These are phyloP conservation scores for Arthroderma uncinatum DNA, from an alignment of 2,329 filamentous ascomycete species.

Conservation along the genomic window DNA sequence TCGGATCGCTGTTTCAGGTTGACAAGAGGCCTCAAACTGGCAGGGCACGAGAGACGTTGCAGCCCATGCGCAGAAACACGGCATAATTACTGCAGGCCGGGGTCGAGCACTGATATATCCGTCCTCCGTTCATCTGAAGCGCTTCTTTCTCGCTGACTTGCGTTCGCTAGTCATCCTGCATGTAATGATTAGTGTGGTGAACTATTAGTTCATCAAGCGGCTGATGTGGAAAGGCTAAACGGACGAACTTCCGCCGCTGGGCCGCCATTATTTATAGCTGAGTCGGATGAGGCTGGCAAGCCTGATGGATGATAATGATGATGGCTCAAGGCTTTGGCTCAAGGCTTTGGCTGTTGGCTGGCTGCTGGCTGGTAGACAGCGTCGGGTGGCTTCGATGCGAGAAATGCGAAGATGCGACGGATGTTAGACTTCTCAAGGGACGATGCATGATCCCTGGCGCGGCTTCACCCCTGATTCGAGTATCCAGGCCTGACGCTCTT, in stretches of 20 bases:
- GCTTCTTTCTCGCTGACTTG: background rate
- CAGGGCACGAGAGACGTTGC: background rate
- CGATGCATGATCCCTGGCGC: background rate
- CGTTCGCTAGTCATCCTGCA: background rate
- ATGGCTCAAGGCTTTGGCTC: no score
- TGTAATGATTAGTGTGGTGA: background rate
- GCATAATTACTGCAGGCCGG: background rate
- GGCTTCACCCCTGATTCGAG: background rate
- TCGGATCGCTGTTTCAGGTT: background rate
- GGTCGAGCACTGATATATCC: background rate
- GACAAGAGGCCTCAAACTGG: background rate
- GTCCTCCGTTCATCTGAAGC: no score
- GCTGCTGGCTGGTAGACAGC: no score
- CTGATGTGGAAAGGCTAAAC: background rate
- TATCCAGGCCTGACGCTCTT: background rate
- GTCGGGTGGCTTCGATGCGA: no score
- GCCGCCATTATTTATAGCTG: background rate
- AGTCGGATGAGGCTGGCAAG: background rate
- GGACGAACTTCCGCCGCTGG: background rate
- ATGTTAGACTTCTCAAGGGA: no score
- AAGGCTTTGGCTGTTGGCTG: no score
- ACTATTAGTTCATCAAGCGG: background rate
- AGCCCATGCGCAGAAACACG: background rate
- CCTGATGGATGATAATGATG: no score
- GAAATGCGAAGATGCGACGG: background rate